phyloP scores from a whole-genome alignment of 805 yeast species.

The Nakazawaea siamensis region DNA sequence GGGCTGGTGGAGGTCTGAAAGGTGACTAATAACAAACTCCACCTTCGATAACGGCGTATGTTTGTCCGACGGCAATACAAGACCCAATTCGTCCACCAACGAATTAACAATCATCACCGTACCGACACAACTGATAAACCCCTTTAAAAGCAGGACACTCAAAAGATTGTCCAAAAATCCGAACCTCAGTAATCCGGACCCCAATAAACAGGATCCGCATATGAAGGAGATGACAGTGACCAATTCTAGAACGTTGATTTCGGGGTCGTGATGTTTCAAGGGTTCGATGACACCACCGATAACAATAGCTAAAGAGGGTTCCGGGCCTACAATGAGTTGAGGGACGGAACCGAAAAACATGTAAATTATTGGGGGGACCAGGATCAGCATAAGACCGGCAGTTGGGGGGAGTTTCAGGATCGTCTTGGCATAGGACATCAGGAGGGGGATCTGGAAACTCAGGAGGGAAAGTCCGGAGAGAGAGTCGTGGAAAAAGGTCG shows the following conservation, averaged over 20 bases:
- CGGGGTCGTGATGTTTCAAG: slow-evolving; percentile 32
- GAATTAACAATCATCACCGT: slow-evolving; percentile 76
- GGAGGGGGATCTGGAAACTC: slow-evolving; percentile 84
- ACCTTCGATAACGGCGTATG: slow-evolving; percentile 71
- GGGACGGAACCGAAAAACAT: slow-evolving; percentile 80
- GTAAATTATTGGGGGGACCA: slow-evolving; percentile 73
- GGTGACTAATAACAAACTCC: slow-evolving; percentile 44
- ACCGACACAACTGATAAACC: slow-evolving; percentile 84
- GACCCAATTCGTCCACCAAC: slow-evolving; percentile 62
- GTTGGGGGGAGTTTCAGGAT: slow-evolving; percentile 79
- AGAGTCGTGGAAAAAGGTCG: slow-evolving; percentile 47
- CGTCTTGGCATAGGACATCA: slow-evolving; percentile 74
- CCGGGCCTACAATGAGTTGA: slow-evolving; percentile 86
- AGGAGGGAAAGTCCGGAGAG: slow-evolving; percentile 85
- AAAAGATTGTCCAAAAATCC: slow-evolving; percentile 81
- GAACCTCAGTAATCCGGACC: slow-evolving; percentile 72
- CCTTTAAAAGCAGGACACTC: slow-evolving; percentile 68
- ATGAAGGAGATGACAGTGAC: slow-evolving; percentile 64
- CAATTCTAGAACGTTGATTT: slow-evolving; percentile 39
- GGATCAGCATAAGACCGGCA: slow-evolving; percentile 69
- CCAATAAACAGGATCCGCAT: slow-evolving; percentile 65
- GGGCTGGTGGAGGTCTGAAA: slow-evolving; percentile 39
- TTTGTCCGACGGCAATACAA: slow-evolving; percentile 45
- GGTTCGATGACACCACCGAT: slow-evolving; percentile 73
- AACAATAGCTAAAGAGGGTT: slow-evolving; percentile 77